Conservation (phyloP, 2,329 filamentous ascomycete genomes). For the Trichophyton benhamiae region DNA sequence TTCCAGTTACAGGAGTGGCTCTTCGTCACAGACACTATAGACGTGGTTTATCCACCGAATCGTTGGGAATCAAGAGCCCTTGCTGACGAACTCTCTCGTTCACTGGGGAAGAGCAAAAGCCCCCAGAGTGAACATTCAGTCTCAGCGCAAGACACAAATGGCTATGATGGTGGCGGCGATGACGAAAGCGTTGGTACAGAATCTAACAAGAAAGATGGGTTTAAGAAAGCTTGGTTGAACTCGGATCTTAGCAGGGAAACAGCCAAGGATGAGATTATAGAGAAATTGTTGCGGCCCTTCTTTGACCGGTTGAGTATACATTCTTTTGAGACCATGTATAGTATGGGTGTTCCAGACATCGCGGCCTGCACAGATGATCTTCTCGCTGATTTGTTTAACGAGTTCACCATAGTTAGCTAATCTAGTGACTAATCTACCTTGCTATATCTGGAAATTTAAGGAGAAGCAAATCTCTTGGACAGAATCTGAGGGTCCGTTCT, state of each 20-base stretch:
- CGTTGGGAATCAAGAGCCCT: conserved; percentile 60
- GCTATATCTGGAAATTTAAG: neutral
- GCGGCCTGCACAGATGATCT: conserved; percentile 52
- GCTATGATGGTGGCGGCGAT: neutral
- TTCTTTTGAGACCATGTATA: conserved; percentile 85
- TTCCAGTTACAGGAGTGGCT: conserved; percentile 98
- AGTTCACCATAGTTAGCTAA: conserved; percentile 45
- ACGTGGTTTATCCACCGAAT: conserved; percentile 75
- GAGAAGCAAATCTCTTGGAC: neutral
- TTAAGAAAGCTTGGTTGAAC: conserved; percentile 32
- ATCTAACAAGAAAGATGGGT: conserved; percentile 19
- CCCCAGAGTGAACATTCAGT: conserved; percentile 1
- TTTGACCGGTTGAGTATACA: conserved; percentile 86
- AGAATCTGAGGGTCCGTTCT: neutral
- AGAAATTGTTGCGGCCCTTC: conserved; percentile 71
- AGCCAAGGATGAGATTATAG: conserved; percentile 51
- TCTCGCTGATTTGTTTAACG: conserved; percentile 66
- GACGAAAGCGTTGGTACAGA: conserved; percentile 13
- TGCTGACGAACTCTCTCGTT: conserved; percentile 72
- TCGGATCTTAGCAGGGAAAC: conserved; percentile 41
- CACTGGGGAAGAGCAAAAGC: conserved; percentile 43
- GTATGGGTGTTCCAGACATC: conserved; percentile 59
- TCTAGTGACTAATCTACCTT: neutral
- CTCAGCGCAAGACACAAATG: neutral
- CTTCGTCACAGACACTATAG: conserved; percentile 92